Percentiles rank a stretch among this genome's conserved stretches.
These are phyloP conservation scores for Rhytidhysteron rufulum DNA, from an alignment of 2,329 filamentous ascomycete genomes.

Conservation along the genomic window DNA sequence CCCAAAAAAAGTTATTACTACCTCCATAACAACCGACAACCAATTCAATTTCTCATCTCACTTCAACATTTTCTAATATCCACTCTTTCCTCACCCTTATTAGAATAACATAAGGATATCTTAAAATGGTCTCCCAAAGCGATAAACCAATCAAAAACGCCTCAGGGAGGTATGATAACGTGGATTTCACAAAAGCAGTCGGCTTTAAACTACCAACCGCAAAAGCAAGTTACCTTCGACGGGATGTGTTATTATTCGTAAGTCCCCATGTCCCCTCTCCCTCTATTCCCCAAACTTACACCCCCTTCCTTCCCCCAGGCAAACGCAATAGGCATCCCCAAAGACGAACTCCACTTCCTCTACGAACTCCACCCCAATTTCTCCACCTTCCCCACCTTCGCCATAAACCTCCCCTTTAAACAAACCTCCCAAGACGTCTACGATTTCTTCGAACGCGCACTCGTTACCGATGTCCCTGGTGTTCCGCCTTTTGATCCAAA, in stretches of 20 bases:
- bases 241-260: constrained; percentile 43
- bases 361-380: constrained; percentile 46
- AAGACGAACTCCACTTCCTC: constrained; percentile 42
- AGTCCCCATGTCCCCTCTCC: constrained; percentile 10
- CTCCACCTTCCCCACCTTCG: constrained; percentile 46
- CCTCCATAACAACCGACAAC: too few species aligned
- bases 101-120: too few species aligned
- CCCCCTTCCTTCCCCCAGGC: constrained; percentile 17
- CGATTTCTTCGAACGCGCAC: constrained; percentile 39
- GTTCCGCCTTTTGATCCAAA: constrained; percentile 40
- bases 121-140: constrained; percentile 7
- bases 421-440: constrained; percentile 45
- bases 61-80: too few species aligned
- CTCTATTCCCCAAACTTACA: not conserved
- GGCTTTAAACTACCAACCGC: constrained; percentile 36
- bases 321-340: constrained; percentile 38
- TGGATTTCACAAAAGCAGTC: constrained; percentile 39
- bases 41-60: too few species aligned
- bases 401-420: constrained; percentile 46
- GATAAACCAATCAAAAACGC: constrained; percentile 35
- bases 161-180: constrained; percentile 40
- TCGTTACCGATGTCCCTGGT: constrained; percentile 34
- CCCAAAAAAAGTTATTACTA: too few species aligned
- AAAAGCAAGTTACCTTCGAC: constrained; percentile 42
- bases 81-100: too few species aligned